Percentiles rank a stretch among this genome's conserved stretches.
These are phyloP conservation scores for Leccinum longicurvipes DNA, from an alignment of 768 basidiomycete species.

Conservation along the genomic window DNA sequence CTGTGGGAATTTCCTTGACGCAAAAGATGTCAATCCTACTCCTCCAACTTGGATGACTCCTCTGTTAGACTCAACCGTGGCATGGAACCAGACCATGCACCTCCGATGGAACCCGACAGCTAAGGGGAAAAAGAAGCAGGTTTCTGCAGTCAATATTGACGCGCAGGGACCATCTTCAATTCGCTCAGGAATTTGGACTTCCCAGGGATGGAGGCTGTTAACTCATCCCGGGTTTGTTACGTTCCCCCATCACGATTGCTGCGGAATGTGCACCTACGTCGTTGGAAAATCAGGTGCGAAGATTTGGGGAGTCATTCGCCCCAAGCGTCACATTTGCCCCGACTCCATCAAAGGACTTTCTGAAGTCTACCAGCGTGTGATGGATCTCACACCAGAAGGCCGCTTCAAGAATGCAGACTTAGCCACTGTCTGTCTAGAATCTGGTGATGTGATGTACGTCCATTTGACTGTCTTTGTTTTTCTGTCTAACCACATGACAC, in stretches of 20 bases:
- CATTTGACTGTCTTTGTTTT: neutral
- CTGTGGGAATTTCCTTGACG: conserved; percentile 7
- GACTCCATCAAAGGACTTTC: too few relatives aligned
- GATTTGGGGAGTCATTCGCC: neutral
- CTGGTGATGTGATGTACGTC: neutral
- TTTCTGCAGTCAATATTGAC: neutral
- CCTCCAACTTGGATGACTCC: neutral
- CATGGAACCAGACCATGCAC: conserved; percentile 1
- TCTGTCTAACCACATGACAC: too few relatives aligned
- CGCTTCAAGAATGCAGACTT: neutral
- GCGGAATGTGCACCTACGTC: neutral
- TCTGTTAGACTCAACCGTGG: neutral
- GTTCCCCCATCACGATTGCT: neutral
- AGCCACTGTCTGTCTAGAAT: conserved; percentile 1
- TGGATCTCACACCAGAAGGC: neutral
- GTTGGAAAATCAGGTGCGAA: neutral
- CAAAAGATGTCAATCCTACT: neutral
- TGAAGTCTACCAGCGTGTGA: neutral
- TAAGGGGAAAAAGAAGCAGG: too few relatives aligned
- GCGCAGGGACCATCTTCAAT: neutral
- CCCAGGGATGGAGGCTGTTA: neutral
- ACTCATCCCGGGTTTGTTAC: neutral
- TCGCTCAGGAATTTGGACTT: neutral
- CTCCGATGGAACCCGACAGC: neutral
- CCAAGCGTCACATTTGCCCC: too few relatives aligned